phyloP scores from a whole-genome alignment of 495 filamentous ascomycete genomes.

The Beverwykella pulmonaria region DNA sequence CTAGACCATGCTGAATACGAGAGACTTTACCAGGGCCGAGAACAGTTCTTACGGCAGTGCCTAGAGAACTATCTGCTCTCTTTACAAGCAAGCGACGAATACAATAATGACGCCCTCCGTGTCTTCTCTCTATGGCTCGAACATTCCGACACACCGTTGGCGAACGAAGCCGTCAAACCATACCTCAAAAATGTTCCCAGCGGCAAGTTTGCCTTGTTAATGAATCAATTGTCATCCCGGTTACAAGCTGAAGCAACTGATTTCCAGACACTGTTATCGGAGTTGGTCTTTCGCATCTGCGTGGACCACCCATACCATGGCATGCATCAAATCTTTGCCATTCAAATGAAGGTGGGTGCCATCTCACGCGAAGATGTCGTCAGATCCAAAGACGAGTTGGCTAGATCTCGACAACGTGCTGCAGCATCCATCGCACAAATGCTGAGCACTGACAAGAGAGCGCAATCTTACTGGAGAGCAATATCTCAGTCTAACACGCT shows the following conservation, averaged over 20 bases:
- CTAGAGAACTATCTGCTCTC: constrained; percentile 93
- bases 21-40: constrained; percentile 70
- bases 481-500: constrained; percentile 71
- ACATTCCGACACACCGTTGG: constrained; percentile 67
- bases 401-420: constrained; percentile 70
- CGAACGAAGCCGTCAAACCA: constrained; percentile 74
- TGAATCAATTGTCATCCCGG: constrained; percentile 94
- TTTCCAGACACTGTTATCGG: constrained; percentile 76
- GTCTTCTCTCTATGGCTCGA: constrained; percentile 96
- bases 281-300: constrained; percentile 78
- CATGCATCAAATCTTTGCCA: constrained; percentile 92
- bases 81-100: constrained; percentile 78
- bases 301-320: constrained; percentile 92
- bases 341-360: constrained; percentile 22
- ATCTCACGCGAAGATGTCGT: constrained; percentile 56
- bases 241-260: constrained; percentile 66
- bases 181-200: constrained; percentile 75
- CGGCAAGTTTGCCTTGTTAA: constrained; percentile 86
- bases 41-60: constrained; percentile 80
- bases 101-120: constrained; percentile 87
- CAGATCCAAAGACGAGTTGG: constrained; percentile 64
- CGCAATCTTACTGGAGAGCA: constrained; percentile 60
- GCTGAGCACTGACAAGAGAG: constrained; percentile 56
- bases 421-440: constrained; percentile 65
- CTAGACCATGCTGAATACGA: constrained; percentile 87